These are phyloP conservation scores for Seiridium cupressi DNA, from an alignment of 2,329 filamentous ascomycete genomes.

Conservation along the genomic window DNA sequence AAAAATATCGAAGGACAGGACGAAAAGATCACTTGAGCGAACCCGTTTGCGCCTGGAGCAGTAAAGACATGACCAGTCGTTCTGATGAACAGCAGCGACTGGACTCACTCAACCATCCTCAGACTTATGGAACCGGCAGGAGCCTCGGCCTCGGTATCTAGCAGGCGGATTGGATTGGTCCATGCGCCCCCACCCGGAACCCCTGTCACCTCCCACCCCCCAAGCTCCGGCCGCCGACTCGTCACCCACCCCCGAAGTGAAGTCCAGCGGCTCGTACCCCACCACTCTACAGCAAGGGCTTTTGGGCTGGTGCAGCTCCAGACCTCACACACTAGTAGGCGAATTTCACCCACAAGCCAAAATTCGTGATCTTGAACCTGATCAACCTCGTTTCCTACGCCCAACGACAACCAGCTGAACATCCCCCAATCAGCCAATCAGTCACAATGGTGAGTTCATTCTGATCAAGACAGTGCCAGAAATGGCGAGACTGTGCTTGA, in stretches of 20 bases:
- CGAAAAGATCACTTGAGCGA: no score
- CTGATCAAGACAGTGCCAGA: constrained; percentile 26
- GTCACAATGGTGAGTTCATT: constrained; percentile 69
- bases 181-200: no score
- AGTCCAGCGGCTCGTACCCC: constrained; percentile 38
- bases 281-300: constrained; percentile 24
- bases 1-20: no score
- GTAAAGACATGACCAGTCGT: no score
- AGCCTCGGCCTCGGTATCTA: constrained; percentile 9
- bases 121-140: constrained; percentile 1
- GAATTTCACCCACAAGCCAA: constrained; percentile 11
- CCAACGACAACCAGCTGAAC: constrained; percentile 20
- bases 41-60: no score
- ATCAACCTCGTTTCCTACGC: constrained; percentile 10
- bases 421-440: constrained; percentile 44
- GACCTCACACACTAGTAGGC: constrained; percentile 9
- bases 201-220: neutral
- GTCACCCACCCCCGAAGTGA: constrained; percentile 3
- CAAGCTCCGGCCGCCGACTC: neutral
- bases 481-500: constrained; percentile 24
- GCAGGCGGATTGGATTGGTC: neutral
- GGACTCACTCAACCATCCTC: neutral
- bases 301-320: constrained; percentile 8
- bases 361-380: constrained; percentile 11
- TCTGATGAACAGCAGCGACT: no score